Evolutionary conservation across 2,329 filamentous ascomycete genomes (phyloP), one percentile per base, ranked within the genome.

Genomic region (Endocalyx cinctus): DNA sequence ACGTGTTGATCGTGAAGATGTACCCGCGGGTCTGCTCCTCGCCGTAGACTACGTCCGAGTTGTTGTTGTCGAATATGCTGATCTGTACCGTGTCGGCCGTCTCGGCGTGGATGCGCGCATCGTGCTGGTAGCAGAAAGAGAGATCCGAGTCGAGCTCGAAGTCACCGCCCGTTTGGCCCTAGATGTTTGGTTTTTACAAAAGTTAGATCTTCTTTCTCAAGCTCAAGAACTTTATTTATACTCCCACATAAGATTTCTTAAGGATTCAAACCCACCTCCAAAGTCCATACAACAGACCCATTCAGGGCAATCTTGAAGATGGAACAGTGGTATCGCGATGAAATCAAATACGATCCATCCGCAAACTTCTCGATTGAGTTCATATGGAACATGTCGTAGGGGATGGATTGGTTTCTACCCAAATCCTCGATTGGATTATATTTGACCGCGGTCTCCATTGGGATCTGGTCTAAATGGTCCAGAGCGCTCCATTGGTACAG

Each of bases 401-500:
- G 50, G 27, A 42, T 17, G 14, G 38, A 34, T 15, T 45, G 43
- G 33, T 48, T 49, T 18, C 28, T 34, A 4, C 44, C 43, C 8
- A 43, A 35, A n/a, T 46, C 36, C 4, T 25, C 36, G 5, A 52
- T 15, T 10, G 48, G 47, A 20, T 49, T 45, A 18, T 38, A 38
- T 12, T 38, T 25, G 10, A 41, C 13, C 6, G 37, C 38, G 25
- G 44, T 18, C 7, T 31, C 28, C 20, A 50, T 37, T 5, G 47
- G 47, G 17, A 48, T 43, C 32, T 64, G 57, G 5, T 62, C 57
- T 10, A 36, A 23, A 26, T 65, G 59, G 1, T 58, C 57, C 0
- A 65, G 39, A 3, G 60, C 51, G 22, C 57, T 63, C 66, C 66
- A 69, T 5, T 37, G 45, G 34, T 62, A 68, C 2, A 68, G 35